Base-by-base conservation (phyloP, 805 yeast genomes). In the Metschnikowia reukaufii region DNA sequence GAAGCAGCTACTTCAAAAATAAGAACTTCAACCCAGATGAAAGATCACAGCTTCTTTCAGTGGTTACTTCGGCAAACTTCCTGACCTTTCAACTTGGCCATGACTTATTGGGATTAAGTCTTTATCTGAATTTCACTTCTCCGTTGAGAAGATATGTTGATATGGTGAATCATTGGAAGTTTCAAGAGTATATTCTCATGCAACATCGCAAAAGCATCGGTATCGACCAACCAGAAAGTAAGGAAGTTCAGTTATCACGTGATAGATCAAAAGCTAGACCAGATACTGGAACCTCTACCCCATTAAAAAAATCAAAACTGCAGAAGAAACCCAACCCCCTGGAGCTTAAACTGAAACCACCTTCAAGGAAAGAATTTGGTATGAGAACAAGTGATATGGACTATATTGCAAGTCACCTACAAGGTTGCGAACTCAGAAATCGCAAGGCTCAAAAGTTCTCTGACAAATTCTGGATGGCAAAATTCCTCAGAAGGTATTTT, bases 51-150 rank as follows among this genome's bases (percentile, higher is more conserved):
- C 55, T 79, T 18, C 61, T 76, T 12, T 66, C 78, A 5, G 71
- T 78, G 29, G 61, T 83, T 56, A 75, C 78, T 2, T 69, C 81
- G 16, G 84, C 92, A 3, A 70, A 68, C 31, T 73, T 78, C 37
- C 68, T 81, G 2, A 63, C 77, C 0, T 40, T 47, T 1, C 78
- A 86, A 0, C 51, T 56, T 0, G 59, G 57, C 0, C 97, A 90
- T 65, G 69, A 73, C 18, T 79, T 86, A 52, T 65, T 89, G 21
- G 95, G 91, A 3, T 65, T 87, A 7, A 62, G 66, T 0, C 61
- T 68, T 5, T 89, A 91, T 58, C 73, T 85, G 4, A 86, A 88
- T 16, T 84, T 87, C 7, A 91, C 98, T 0, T 90, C 66, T 2
- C 66, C 66, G 2, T 55, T 62, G 45, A 40, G 66, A 41, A 49